phyloP scores from a whole-genome alignment of 805 yeast species.

The Candida sithepensis region DNA sequence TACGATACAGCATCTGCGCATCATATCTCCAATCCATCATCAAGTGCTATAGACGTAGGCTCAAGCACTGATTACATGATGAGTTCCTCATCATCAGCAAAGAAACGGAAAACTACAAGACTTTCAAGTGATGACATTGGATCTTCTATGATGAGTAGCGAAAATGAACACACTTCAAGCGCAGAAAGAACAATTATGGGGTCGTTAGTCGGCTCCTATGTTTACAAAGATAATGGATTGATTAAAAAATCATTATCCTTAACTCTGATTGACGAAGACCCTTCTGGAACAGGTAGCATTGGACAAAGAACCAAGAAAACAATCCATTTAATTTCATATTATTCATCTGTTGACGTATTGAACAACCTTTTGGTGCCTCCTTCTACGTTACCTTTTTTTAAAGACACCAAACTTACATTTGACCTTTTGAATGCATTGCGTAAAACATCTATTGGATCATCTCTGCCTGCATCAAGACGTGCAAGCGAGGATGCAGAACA shows the following conservation, averaged over 20 bases:
- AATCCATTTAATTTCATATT: slow-evolving; percentile 76
- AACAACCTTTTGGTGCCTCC: slow-evolving; percentile 57
- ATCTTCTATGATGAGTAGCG: not conserved
- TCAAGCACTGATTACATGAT: not conserved
- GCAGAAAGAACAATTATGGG: slow-evolving; percentile 44
- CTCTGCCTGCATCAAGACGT: slow-evolving; percentile 14
- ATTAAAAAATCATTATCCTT: slow-evolving; percentile 80
- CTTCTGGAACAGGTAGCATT: slow-evolving; percentile 11
- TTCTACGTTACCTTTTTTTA: slow-evolving; percentile 45
- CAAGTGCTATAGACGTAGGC: not conserved
- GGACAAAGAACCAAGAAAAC: slow-evolving; percentile 33
- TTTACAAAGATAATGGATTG: slow-evolving; percentile 67
- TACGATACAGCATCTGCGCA: not conserved
- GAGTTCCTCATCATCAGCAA: not conserved
- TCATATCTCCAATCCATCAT: not conserved
- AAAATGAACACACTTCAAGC: not conserved
- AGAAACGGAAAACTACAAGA: slow-evolving; percentile 2
- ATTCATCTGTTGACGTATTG: slow-evolving; percentile 69
- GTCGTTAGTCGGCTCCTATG: slow-evolving; percentile 55
- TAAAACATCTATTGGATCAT: slow-evolving; percentile 53
- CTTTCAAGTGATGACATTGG: not conserved
- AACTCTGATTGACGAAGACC: slow-evolving; percentile 35
- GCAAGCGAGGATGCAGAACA: slow-evolving; percentile 10
- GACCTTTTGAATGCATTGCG: slow-evolving; percentile 54
- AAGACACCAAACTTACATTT: slow-evolving; percentile 43